Percentiles rank a stretch among this genome's conserved stretches.
Evolutionary conservation across 2,329 filamentous ascomycete genomes (phyloP).

Genomic region (Karstenula rhodostoma): DNA sequence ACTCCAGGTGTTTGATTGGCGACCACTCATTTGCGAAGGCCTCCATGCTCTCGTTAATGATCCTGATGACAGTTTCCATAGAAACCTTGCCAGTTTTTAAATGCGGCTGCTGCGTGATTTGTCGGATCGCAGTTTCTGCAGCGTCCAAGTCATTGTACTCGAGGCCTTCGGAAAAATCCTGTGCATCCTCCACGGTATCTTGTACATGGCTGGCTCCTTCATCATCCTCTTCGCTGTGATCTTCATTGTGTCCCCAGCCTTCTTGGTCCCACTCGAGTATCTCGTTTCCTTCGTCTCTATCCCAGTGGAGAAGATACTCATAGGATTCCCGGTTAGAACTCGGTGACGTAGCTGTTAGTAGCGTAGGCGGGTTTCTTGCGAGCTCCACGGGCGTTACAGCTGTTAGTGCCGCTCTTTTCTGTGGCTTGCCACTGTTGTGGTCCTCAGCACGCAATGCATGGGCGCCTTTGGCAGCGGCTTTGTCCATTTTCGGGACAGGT

Average conservation of each 20-base stretch:
- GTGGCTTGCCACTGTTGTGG: background rate
- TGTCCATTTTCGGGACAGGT: background rate
- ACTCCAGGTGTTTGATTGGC: conserved; percentile 23
- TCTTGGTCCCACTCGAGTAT: conserved; percentile 19
- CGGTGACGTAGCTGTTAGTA: background rate
- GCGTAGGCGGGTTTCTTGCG: background rate
- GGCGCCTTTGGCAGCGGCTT: background rate
- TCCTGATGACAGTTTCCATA: conserved; percentile 24
- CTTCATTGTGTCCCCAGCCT: conserved; percentile 9
- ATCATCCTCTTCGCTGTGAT: conserved; percentile 14
- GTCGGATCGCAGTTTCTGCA: background rate
- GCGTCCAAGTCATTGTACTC: conserved; percentile 1
- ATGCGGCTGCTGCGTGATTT: background rate
- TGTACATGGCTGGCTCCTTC: background rate
- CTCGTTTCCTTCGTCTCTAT: conserved; percentile 13
- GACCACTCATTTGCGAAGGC: conserved; percentile 29
- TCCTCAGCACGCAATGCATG: background rate
- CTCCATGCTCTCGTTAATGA: conserved; percentile 40
- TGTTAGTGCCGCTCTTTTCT: conserved; percentile 5
- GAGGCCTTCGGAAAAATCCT: background rate
- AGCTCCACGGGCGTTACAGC: background rate
- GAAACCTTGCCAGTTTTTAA: conserved; percentile 21
- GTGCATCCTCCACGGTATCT: background rate
- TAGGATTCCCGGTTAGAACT: conserved; percentile 18
- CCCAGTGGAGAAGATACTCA: conserved; percentile 42